phyloP scores from a whole-genome alignment of 2,329 filamentous ascomycete genomes.

The Fusarium transvaalense region DNA sequence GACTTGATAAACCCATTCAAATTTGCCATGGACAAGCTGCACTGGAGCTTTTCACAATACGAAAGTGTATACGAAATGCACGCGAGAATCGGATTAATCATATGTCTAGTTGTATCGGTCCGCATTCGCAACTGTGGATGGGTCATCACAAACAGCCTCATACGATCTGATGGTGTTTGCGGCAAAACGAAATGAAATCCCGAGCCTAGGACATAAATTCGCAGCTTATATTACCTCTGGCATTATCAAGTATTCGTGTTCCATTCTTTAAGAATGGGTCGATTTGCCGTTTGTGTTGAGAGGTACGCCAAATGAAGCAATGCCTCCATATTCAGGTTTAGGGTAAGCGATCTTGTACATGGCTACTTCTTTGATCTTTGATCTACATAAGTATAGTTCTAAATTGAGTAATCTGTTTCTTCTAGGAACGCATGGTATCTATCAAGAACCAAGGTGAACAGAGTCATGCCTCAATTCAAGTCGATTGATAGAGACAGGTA shows the following conservation, averaged over 20 bases:
- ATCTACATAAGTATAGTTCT: neutral
- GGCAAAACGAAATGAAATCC: neutral
- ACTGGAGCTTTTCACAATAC: neutral
- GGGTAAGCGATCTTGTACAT: neutral
- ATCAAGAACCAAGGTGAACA: too few species aligned
- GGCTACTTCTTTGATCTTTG: neutral
- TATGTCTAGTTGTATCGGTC: constrained; percentile 14
- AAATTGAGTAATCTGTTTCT: neutral
- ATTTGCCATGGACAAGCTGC: neutral
- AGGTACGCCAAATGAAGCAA: neutral
- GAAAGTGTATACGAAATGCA: neutral
- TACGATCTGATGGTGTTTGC: constrained; percentile 28
- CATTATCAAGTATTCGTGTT: neutral
- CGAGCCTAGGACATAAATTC: neutral
- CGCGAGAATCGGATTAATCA: constrained; percentile 1
- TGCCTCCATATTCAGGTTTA: neutral
- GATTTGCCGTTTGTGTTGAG: neutral
- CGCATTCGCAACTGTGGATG: constrained; percentile 12
- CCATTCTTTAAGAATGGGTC: neutral
- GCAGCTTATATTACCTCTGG: neutral
- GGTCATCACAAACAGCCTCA: constrained; percentile 24
- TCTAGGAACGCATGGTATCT: accelerated
- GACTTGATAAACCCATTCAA: constrained; percentile 4
- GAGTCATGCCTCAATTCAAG: neutral
- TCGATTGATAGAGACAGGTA: neutral